Evolutionary conservation across 805 yeast genomes (phyloP).

Genomic region (Candida xiaguanensis): DNA sequence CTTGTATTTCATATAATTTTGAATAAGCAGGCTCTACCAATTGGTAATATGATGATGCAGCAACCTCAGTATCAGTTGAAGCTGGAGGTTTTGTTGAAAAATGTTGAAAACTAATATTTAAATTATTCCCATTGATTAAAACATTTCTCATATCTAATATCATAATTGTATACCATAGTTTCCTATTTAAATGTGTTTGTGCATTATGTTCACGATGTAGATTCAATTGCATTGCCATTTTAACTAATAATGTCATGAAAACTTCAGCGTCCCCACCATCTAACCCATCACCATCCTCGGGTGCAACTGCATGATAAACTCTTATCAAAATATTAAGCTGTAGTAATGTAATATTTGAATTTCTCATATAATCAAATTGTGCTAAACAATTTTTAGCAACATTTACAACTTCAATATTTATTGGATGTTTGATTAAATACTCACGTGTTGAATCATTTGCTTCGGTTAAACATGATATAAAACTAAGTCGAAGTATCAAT

Average conservation of each 20-base stretch:
- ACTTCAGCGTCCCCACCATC: constrained; percentile 36
- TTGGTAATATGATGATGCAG: neutral
- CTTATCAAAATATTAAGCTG: constrained; percentile 54
- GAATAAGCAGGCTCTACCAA: neutral
- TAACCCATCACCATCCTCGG: constrained; percentile 40
- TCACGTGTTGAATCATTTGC: constrained; percentile 22
- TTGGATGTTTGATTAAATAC: constrained; percentile 27
- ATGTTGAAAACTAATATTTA: constrained; percentile 22
- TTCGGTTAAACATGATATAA: constrained; percentile 30
- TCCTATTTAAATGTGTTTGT: constrained; percentile 18
- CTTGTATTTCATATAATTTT: constrained; percentile 15
- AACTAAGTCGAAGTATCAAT: constrained; percentile 31
- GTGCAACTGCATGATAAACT: constrained; percentile 44
- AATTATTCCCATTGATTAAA: constrained; percentile 30
- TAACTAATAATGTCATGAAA: constrained; percentile 23
- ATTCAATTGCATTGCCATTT: constrained; percentile 39
- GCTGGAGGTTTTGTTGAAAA: constrained; percentile 45
- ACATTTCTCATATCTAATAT: constrained; percentile 28
- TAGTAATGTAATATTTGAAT: constrained; percentile 46
- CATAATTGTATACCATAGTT: constrained; percentile 31
- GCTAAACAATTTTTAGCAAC: constrained; percentile 35
- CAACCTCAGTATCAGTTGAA: constrained; percentile 23
- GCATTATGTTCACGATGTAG: constrained; percentile 34
- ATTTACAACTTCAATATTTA: constrained; percentile 26
- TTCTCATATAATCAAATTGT: constrained; percentile 28